Base-by-base conservation (phyloP, 495 filamentous ascomycete genomes). In the Daldinia bambusicola region DNA sequence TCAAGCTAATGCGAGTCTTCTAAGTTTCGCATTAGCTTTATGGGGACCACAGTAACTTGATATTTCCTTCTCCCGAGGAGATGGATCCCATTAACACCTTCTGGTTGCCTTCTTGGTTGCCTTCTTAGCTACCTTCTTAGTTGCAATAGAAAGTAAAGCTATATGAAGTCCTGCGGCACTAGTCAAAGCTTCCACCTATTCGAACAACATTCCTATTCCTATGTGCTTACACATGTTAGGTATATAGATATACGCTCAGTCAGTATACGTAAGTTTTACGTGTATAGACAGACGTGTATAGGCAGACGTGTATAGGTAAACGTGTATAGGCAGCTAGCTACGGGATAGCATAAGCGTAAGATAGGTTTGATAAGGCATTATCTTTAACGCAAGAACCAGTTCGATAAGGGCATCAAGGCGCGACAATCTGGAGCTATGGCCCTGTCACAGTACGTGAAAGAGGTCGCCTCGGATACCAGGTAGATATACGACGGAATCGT, bases 111-210 rank as follows among this genome's bases (percentile, higher is more conserved):
- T n/a, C n/a, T n/a, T n/a, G n/a, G n/a, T n/a, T n/a, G n/a, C n/a
- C n/a, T n/a, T n/a, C n/a, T n/a, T n/a, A n/a, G n/a, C n/a, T n/a
- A n/a, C n/a, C 26, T 26, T 26, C 26, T 26, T 43, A 30, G 55
- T 61, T 53, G 59, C 52, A 64, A 67, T 60, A 53, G 59, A 61
- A 59, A 61, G 53, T 61, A 63, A 55, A 51, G n/a, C 20, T 52
- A 12, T 10, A 63, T n/a, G n/a, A n/a, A n/a, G 51, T 62, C 48
- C 62, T 66, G 70, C 65, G 53, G 70, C 70, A 73, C 70, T 69
- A 73, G 70, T 57, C 61, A 69, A 72, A 72, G 70, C 70, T 72
- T 72, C 61, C 48, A 60, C 70, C 60, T 59, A 68, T 68, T 61
- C 70, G 36, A 60, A 67, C 60, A 64, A 67, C 32, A 40, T 43